Conservation (phyloP, 1,284 basidiomycete genomes). For the Malassezia brasiliensis region DNA sequence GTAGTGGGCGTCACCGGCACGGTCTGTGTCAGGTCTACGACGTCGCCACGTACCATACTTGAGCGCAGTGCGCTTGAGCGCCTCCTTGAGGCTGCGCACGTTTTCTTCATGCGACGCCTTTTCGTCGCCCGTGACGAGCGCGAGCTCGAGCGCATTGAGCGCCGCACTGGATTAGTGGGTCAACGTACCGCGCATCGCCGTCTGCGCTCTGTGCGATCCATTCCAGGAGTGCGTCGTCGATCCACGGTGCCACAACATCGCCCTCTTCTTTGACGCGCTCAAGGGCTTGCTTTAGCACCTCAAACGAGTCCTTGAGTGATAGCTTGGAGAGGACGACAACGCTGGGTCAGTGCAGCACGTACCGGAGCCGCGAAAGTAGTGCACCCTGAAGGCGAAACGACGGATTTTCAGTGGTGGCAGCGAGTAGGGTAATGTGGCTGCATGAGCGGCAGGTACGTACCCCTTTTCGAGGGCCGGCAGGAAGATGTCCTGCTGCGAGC, state of each 20-base stretch:
- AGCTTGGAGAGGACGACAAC: constrained; percentile 45
- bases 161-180: constrained; percentile 17
- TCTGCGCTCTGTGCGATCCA: constrained; percentile 42
- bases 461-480: constrained; percentile 25
- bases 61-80: constrained; percentile 29
- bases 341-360: constrained; percentile 35
- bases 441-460: neutral
- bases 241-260: constrained; percentile 57
- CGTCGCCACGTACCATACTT: constrained; percentile 23
- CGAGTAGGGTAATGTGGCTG: constrained; percentile 55
- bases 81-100: constrained; percentile 22
- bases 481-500: constrained; percentile 61
- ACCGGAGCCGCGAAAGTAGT: constrained; percentile 66
- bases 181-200: constrained; percentile 30
- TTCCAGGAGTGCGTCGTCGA: constrained; percentile 24
- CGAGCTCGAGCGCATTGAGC: constrained; percentile 34
- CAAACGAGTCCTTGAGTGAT: constrained; percentile 24
- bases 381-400: constrained; percentile 65
- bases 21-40: constrained; percentile 12
- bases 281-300: constrained; percentile 27
- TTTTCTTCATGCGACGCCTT: constrained; percentile 12
- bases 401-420: constrained; percentile 85
- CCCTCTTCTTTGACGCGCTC: constrained; percentile 27
- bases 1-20: constrained; percentile 53
- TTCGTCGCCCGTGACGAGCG: constrained; percentile 27